phyloP scores from a whole-genome alignment of 2,329 filamentous ascomycete genomes.

The Calonectria multiphialidica region DNA sequence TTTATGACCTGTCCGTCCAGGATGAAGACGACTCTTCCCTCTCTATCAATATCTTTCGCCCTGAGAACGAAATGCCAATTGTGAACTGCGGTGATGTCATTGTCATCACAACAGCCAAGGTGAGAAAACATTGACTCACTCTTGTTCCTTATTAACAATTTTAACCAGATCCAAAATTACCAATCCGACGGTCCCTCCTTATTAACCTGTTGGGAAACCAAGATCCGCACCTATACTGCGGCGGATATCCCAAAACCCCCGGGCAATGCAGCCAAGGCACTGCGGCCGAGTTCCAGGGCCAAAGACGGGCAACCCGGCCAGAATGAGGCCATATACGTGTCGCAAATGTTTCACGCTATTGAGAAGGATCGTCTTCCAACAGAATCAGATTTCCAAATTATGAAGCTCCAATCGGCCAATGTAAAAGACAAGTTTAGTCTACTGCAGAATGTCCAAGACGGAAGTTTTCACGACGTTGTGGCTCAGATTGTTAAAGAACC shows the following conservation, averaged over 20 bases:
- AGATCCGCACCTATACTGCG: conserved; percentile 58
- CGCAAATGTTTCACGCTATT: conserved; percentile 59
- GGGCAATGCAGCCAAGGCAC: conserved; percentile 48
- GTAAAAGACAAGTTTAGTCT: conserved; percentile 70
- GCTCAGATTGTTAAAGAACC: conserved; percentile 75
- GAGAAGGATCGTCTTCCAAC: conserved; percentile 59
- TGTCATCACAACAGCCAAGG: conserved; percentile 66
- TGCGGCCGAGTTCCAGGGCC: conserved; percentile 34
- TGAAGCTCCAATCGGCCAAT: conserved; percentile 54
- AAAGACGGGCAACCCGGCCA: conserved; percentile 35
- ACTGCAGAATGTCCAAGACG: conserved; percentile 71
- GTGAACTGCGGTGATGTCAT: conserved; percentile 55
- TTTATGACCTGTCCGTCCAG: conserved; percentile 70
- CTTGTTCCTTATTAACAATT: not conserved
- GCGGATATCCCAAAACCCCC: conserved; percentile 50
- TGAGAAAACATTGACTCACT: conserved; percentile 42
- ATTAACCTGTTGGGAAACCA: conserved; percentile 56
- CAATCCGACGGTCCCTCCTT: conserved; percentile 53
- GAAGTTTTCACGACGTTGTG: conserved; percentile 75
- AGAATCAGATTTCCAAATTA: conserved; percentile 55
- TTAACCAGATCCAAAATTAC: conserved; percentile 56
- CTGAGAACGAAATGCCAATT: conserved; percentile 60
- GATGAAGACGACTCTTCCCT: conserved; percentile 53
- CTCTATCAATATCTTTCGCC: conserved; percentile 72
- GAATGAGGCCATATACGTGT: conserved; percentile 58